Evolutionary conservation across 2,329 filamentous ascomycete species (phyloP), one percentile per base, ranked within the genome.

Genomic region (Daldinia eschscholtzii): DNA sequence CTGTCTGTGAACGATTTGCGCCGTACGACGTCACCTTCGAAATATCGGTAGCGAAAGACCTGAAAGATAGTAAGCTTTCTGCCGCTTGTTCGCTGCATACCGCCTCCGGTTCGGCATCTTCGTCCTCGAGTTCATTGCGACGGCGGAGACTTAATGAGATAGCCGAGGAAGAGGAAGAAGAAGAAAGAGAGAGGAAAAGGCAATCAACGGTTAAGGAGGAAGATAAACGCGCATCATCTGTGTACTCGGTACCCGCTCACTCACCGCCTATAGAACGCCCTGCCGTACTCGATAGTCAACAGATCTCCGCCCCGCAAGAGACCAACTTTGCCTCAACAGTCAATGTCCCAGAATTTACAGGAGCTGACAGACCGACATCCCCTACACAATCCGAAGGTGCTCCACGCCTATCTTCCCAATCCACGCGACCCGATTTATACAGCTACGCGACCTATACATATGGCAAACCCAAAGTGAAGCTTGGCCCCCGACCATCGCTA

Each of bases 41-140:
- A 65, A 92, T 98, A 62, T 83, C 90, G 57, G 83, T 87, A 13
- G 86, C 93, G 42, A 90, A 91, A 73, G 93, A 96, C 65, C 87
- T 99, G 65, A 94, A 91, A 77, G 96, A 99, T 79, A 91, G 92
- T 67, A 92, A 93, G 72, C 87, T 99, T 60, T 95, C 94, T 9
- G 90, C 94, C 35, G 93, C 93, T 61, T 98, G 94, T 81, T 94
- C 94, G 48, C 84, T 98, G 61, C 94, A 98, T 81, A 92, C 94
- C 42, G 93, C 94, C 6, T 93, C 93, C 12, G 92, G 91, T 42
- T 97, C 95, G 20, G 93, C 91, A 72, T 93, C 92, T 28, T 97
- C 94, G 10, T 95, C 93, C 4, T 92, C 89, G 56, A 94, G 92
- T 77, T 97, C 93, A 4, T 84, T 94, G 72, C 89, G 92, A 66